Percentiles rank a stretch among this genome's conserved stretches.
These are phyloP conservation scores for Coccomyxa sp. DNA, from an alignment of 139 green algal genomes.

Conservation along the genomic window DNA sequence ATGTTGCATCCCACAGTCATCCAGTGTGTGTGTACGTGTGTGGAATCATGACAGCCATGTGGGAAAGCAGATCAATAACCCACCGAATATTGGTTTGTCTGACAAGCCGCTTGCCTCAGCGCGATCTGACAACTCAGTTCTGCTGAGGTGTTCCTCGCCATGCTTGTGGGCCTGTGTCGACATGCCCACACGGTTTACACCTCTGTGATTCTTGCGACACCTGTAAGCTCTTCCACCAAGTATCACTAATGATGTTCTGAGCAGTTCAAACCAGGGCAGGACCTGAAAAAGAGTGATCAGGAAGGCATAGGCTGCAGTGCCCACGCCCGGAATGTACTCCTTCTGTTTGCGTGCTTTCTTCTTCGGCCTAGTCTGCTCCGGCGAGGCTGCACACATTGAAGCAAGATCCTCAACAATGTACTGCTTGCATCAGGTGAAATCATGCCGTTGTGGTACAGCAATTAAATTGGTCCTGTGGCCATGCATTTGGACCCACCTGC, in stretches of 20 bases:
- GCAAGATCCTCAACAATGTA: not conserved
- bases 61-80: not conserved
- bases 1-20: not conserved
- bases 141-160: slow-evolving; percentile 38
- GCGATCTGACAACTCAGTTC: slow-evolving; percentile 48
- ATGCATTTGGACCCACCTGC: not conserved
- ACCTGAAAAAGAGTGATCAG: slow-evolving; percentile 53
- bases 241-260: not conserved
- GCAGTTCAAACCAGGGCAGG: not conserved
- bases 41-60: not conserved
- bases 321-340: slow-evolving; percentile 50
- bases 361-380: not conserved
- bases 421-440: not conserved
- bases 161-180: slow-evolving; percentile 10
- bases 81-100: slow-evolving; percentile 10
- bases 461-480: not conserved
- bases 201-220: not conserved
- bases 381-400: not conserved
- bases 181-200: not conserved
- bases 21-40: not conserved
- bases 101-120: slow-evolving; percentile 47
- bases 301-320: slow-evolving; percentile 70
- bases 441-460: not conserved
- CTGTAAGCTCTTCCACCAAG: not conserved
- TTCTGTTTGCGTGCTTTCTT: slow-evolving; percentile 16